Evolutionary conservation across 148 eudicot species (phyloP).

Genomic region (Tetragonia tetragonoides): DNA sequence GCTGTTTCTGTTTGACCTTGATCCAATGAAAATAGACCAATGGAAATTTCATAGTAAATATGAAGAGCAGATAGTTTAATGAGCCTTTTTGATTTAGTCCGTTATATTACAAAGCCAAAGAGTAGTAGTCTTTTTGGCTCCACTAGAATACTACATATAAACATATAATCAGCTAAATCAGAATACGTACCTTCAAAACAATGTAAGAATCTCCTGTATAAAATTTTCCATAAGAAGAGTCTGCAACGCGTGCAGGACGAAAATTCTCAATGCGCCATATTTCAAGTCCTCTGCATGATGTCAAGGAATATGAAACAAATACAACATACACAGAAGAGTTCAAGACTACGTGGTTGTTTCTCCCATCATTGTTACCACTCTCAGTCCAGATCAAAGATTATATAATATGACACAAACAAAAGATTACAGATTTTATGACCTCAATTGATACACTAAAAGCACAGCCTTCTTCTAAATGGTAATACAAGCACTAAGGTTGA

Average conservation of each 20-base stretch:
- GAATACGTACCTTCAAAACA: constrained; percentile 61
- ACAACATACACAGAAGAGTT: background rate
- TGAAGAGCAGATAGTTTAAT: too few relatives aligned
- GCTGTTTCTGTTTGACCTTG: too few relatives aligned
- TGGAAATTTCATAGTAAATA: too few relatives aligned
- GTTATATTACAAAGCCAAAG: too few relatives aligned
- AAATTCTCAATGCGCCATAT: constrained; percentile 93
- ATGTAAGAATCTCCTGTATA: constrained; percentile 80
- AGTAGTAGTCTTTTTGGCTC: too few relatives aligned
- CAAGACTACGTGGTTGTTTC: background rate
- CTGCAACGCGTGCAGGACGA: constrained; percentile 61
- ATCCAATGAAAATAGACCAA: too few relatives aligned
- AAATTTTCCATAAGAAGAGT: constrained; percentile 77
- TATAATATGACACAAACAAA: background rate
- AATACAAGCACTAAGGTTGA: constrained; percentile 9
- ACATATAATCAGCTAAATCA: background rate
- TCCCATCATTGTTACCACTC: background rate
- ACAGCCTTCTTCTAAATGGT: background rate
- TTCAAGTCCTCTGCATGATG: constrained; percentile 68
- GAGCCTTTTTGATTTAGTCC: too few relatives aligned
- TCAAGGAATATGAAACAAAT: constrained; percentile 41
- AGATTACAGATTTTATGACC: background rate
- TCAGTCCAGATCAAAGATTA: background rate
- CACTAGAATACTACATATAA: background rate
- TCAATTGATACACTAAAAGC: background rate